Base-by-base conservation (phyloP, 768 basidiomycete species). In the Daedaleopsis sinensis region DNA sequence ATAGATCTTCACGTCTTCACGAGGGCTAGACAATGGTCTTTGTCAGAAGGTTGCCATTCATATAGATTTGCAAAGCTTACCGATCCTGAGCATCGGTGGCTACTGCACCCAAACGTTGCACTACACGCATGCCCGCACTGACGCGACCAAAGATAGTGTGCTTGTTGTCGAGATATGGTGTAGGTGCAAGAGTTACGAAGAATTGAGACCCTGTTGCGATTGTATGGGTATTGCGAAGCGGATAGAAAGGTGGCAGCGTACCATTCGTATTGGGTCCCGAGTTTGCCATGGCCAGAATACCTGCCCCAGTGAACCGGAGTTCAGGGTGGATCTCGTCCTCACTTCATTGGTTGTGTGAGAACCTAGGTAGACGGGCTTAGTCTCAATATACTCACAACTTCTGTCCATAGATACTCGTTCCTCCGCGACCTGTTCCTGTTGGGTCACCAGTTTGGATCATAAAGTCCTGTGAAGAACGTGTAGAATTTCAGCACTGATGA, bases 391-490 rank as follows among this genome's bases (percentile, higher is more conserved):
- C 87, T 61, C 68, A 91, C 90, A 93, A 98, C 76, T 89, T 93
- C 70, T 87, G 89, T 47, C 91, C 93, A 68, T 91, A 94, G 64
- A 93, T 93, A 68, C 93, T 93, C 27, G 89, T 91, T 43, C 93
- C 92, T 37, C 96, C 96, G 69, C 92, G 79, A 27, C 96, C 96
- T 1, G 96, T 98, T 24, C 96, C 96, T 16, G 95, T 96, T 12
- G 96, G 96, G 73, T 96, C 95, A 44, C 96, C 96, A 32, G 85
- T 88, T 78, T 99, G 96, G 16, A 97, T 88, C 96, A 98, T 98
- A 71, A 98, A 98, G 72, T 96, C 95, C 90, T 96, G 68, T 21
- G 37, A 51, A 51, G 37, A 57, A 37, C 38, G 16, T 35, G 49
- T 27, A 21, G 12, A 27, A 18, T 13, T 48, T 51, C n/a, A 47